phyloP scores from a whole-genome alignment of 2,329 filamentous ascomycete genomes.

The Ophiocordyceps robertsii region DNA sequence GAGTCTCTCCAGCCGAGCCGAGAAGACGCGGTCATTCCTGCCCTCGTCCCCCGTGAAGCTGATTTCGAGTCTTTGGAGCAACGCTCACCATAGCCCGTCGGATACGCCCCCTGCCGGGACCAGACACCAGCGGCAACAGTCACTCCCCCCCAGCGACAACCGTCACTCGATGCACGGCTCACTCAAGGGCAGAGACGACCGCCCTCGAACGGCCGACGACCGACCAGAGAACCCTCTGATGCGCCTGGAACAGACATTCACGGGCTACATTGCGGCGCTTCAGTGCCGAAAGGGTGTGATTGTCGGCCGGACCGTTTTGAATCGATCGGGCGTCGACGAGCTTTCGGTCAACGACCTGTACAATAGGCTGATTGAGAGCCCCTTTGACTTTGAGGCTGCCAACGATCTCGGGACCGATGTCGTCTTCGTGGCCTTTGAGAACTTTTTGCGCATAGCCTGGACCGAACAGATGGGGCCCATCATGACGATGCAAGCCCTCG shows the following conservation, averaged over 20 bases:
- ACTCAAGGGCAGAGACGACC: slow-evolving; percentile 29
- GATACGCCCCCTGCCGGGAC: slow-evolving; percentile 14
- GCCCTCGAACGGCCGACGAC: slow-evolving; percentile 28
- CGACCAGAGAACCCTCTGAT: slow-evolving; percentile 52
- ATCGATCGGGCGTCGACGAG: slow-evolving; percentile 58
- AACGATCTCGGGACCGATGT: slow-evolving; percentile 69
- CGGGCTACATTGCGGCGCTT: slow-evolving; percentile 67
- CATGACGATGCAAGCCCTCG: slow-evolving; percentile 57
- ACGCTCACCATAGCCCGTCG: slow-evolving; percentile 25
- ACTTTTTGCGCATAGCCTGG: slow-evolving; percentile 82
- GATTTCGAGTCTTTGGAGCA: slow-evolving; percentile 67
- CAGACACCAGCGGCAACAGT: slow-evolving; percentile 27
- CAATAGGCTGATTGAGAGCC: slow-evolving; percentile 74
- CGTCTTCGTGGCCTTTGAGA: slow-evolving; percentile 85
- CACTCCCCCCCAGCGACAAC: slow-evolving; percentile 29
- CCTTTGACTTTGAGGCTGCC: slow-evolving; percentile 62
- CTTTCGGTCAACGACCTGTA: slow-evolving; percentile 80
- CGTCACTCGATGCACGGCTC: slow-evolving; percentile 43
- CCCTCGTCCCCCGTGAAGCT: slow-evolving; percentile 83
- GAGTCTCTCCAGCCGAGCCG: slow-evolving; percentile 45
- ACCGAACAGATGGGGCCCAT: slow-evolving; percentile 76
- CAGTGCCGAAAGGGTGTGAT: slow-evolving; percentile 81
- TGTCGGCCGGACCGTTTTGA: slow-evolving; percentile 62
- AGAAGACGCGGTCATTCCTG: slow-evolving; percentile 56
- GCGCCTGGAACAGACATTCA: slow-evolving; percentile 72